A percentile compares a stretch with the other conserved stretches of the same genome.
Evolutionary conservation across 306 rosid species (phyloP).

Genomic region (Vigna hirtella): DNA sequence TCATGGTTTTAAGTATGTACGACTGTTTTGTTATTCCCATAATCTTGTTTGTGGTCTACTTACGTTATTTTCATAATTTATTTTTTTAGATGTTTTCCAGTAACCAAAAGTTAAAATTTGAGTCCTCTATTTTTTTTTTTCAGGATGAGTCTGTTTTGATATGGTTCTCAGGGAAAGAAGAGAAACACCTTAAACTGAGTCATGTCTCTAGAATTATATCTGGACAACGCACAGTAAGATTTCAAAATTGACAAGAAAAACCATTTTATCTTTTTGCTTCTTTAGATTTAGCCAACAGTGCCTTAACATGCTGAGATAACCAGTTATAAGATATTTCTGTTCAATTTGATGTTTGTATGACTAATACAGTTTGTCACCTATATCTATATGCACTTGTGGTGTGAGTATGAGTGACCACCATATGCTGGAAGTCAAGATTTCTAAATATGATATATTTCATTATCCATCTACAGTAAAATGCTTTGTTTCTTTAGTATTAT

Average conservation of each 20-base stretch:
- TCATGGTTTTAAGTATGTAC: conserved; percentile 12
- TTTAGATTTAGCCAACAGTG: conserved; percentile 36
- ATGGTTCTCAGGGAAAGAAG: conserved; percentile 99
- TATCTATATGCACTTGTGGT: conserved; percentile 32
- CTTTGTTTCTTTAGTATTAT: conserved; percentile 34
- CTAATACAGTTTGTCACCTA: conserved; percentile 26
- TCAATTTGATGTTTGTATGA: conserved; percentile 41
- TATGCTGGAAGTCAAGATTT: conserved; percentile 2
- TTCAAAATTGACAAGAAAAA: conserved; percentile 37
- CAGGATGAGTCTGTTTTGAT: conserved; percentile 98
- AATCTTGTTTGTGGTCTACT: conserved; percentile 25
- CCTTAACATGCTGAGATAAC: conserved; percentile 23
- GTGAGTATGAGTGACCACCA: conserved; percentile 14
- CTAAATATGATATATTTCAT: conserved; percentile 19
- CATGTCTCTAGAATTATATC: conserved; percentile 95
- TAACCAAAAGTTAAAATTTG: conserved; percentile 37
- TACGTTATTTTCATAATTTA: conserved; percentile 23
- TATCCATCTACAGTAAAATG: conserved; percentile 27
- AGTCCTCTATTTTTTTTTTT: conserved; percentile 45
- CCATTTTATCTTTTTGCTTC: conserved; percentile 38
- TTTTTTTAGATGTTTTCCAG: conserved; percentile 33
- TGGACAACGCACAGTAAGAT: conserved; percentile 97
- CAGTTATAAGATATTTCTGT: conserved; percentile 28
- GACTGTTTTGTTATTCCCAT: conserved; percentile 32
- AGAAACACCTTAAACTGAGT: conserved; percentile 90